Percentiles rank a stretch among this genome's conserved stretches.
Conservation (phyloP, 1,139 yeast genomes). For the Yamadazyma membranifaciens region DNA sequence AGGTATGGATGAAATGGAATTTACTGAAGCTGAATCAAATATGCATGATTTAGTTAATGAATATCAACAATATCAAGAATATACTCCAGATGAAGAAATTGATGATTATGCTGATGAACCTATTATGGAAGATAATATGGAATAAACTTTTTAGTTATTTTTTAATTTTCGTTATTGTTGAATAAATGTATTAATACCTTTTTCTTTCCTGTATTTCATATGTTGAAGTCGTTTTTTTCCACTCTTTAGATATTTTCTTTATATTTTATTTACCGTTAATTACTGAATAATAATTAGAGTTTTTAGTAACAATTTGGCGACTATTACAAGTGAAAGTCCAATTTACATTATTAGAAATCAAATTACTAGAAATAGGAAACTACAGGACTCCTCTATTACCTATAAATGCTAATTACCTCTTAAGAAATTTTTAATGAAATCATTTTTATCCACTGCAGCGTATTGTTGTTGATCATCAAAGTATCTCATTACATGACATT, state of each 20-base stretch:
- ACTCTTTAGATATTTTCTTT: too few species aligned
- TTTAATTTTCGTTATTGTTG: conserved; percentile 3
- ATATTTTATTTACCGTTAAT: too few species aligned
- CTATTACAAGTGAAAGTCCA: too few species aligned
- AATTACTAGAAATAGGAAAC: too few species aligned
- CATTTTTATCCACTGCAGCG: conserved; percentile 47
- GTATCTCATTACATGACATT: conserved; percentile 79
- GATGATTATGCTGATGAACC: conserved; percentile 67
- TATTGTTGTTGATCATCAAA: conserved; percentile 66
- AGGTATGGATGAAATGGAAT: conserved; percentile 95
- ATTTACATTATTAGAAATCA: too few species aligned
- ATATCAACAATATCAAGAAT: conserved; percentile 91
- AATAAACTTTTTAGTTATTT: conserved; percentile 20
- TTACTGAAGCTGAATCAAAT: conserved; percentile 81
- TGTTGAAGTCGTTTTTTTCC: too few species aligned
- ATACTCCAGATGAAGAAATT: conserved; percentile 69
- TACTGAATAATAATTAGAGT: too few species aligned
- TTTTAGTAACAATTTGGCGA: too few species aligned
- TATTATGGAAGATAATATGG: conserved; percentile 55
- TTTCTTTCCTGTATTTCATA: background rate
- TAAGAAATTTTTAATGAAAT: conserved; percentile 71
- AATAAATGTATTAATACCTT: conserved; percentile 10
- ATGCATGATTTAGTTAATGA: conserved; percentile 87
- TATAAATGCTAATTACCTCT: conserved; percentile 43
- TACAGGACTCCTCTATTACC: background rate